Evolutionary conservation across 208 protist genomes (phyloP), one percentile per base, ranked within the genome.

Genomic region (Tritrichomonas foetus): DNA sequence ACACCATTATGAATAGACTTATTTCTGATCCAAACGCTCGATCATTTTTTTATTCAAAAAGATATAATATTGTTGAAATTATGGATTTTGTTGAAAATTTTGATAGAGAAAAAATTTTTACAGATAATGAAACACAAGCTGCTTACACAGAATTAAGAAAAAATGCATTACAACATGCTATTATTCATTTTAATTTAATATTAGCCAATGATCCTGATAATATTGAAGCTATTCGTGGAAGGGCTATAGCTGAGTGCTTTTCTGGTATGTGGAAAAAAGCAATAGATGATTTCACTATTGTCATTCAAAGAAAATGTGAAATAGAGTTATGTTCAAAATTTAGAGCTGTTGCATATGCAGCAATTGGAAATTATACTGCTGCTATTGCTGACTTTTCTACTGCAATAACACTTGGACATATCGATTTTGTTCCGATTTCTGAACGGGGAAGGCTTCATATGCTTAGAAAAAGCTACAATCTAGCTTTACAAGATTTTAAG

Each of bases 281-380:
- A 20, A 89, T 89, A 20, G 47, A 89, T 61, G 47, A 89, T 39
- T 53, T 89, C 5, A 89, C 44, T 3, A 44, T 53, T 16, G 78
- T 49, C 1, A 57, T 89, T 3, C 1, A 27, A 27, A 27, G n/a
- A 57, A 53, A 89, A 14, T 25, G 27, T 22, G 47, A 61, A 39
- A 39, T 57, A 22, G 33, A 82, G 1, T 50, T 49, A 20, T 44
- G 41, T 33, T 49, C 20, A n/a, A 53, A 47, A 39, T 89, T 57
- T 39, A 0, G 78, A 33, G 47, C 41, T 57, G 47, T 89, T 39
- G 41, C 78, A 53, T 57, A 89, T 36, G 78, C 78, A 47, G 41
- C 78, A n/a, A 61, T 89, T 41, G 78, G 78, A 39, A 53, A 89
- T 27, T 89, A 53, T 36, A 89, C 78, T 53, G 33, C 20, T 89